Base-by-base conservation (phyloP, 768 basidiomycete species). In the Rossbeevera mucosa region DNA sequence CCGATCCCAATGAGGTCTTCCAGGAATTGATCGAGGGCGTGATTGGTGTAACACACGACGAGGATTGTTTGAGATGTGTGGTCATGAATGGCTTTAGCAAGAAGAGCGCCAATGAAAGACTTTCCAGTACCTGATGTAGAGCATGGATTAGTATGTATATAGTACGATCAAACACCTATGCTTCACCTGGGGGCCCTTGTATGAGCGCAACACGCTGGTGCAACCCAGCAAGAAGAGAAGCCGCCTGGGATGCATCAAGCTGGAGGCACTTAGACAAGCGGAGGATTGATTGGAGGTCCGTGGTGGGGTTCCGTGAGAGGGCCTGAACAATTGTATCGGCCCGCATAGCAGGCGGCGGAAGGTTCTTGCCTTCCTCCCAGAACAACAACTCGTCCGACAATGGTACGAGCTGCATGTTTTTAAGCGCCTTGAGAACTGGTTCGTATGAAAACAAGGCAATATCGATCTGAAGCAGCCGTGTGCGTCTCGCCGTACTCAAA, bases 11-110 rank as follows among this genome's bases (percentile, higher is more conserved):
- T 61, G 2, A 88, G 75, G 48, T 82, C 80, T 21, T 80, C 78
- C 4, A 88, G 72, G 50, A 88, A 83, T 47, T 86, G 80, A 54
- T 88, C 86, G 0, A 88, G 75, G 0, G 86, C 86, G 42, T 88
- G 86, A 52, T 88, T 88, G 1, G 86, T 88, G 55, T 80, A 87
- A 56, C 85, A 86, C 16, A 85, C 81, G 1, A 87, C 83, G 4
- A 88, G 76, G 21, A 88, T 85, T 0, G 63, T 80, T 47, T 74
- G 70, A 0, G 58, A 16, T 0, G 78, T 78, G 48, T 66, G 65
- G 13, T 80, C 75, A 41, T 85, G 76, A 5, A 86, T 64, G 4
- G 76, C 69, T 57, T 86, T 87, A 0, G 83, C 83, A 0, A 87
- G 66, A 1, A 87, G 71, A 0, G 83, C 82, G 0, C 86, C 86